A percentile compares a stretch with the other conserved stretches of the same genome.
These are phyloP conservation scores for Fragaria vesca DNA, from an alignment of 306 rosid genomes.

Conservation along the genomic window DNA sequence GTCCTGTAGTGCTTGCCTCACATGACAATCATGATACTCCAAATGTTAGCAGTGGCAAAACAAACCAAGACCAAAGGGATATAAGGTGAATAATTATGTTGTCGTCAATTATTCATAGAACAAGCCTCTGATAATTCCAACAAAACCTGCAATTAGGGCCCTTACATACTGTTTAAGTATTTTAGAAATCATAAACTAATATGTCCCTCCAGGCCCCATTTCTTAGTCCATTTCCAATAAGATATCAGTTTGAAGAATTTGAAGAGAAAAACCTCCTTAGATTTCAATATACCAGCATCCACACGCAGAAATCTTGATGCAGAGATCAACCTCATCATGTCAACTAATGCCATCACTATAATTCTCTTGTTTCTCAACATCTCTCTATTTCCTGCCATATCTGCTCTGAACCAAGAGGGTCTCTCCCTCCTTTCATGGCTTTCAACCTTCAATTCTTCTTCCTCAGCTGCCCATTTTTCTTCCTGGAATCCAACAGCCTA, in stretches of 20 bases:
- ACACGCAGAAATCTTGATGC: slow-evolving; percentile 41
- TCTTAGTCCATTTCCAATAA: slow-evolving; percentile 14
- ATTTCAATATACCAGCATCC: slow-evolving; percentile 33
- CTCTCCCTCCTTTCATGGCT: slow-evolving; percentile 88
- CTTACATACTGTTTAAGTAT: slow-evolving; percentile 10
- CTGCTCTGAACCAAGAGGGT: slow-evolving; percentile 85
- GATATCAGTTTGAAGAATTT: slow-evolving; percentile 26
- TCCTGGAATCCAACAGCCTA: slow-evolving; percentile 72
- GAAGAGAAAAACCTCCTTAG: slow-evolving; percentile 21
- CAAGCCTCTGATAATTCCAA: slow-evolving; percentile 23
- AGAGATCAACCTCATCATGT: slow-evolving; percentile 50
- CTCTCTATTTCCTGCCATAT: slow-evolving; percentile 52
- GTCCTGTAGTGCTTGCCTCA: slow-evolving; percentile 12
- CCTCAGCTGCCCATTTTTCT: slow-evolving; percentile 58
- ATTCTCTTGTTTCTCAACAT: slow-evolving; percentile 57
- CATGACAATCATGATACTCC: background rate
- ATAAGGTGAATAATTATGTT: slow-evolving; percentile 7
- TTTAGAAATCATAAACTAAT: slow-evolving; percentile 26
- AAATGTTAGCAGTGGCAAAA: slow-evolving; percentile 7
- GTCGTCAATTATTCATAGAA: slow-evolving; percentile 18
- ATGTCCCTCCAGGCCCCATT: slow-evolving; percentile 29
- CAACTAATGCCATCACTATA: slow-evolving; percentile 50
- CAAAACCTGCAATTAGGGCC: background rate
- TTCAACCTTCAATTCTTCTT: slow-evolving; percentile 68
- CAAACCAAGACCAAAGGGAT: background rate